phyloP scores from a whole-genome alignment of 1,284 basidiomycete species.

The Trichosporon sp. region DNA sequence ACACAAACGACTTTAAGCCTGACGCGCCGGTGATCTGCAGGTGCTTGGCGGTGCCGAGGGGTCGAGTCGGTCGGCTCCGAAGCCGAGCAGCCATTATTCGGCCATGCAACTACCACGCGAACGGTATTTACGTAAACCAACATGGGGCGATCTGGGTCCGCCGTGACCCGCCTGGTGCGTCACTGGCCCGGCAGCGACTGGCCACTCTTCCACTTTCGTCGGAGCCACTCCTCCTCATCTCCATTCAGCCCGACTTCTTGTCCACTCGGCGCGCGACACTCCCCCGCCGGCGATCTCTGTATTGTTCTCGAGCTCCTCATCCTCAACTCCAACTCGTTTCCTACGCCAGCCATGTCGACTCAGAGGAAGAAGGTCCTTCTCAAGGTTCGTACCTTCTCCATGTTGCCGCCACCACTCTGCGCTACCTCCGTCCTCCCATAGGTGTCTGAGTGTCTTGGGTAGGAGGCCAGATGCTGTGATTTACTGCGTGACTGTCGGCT shows the following conservation, averaged over 20 bases:
- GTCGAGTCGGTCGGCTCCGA: slow-evolving; percentile 3
- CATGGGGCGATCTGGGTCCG: not conserved
- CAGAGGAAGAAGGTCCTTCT: slow-evolving; percentile 72
- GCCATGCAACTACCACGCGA: not conserved
- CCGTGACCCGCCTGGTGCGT: not conserved
- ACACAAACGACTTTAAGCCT: not conserved
- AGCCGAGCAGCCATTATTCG: not conserved
- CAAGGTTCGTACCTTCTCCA: slow-evolving; percentile 62
- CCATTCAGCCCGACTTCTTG: not conserved
- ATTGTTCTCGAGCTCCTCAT: not conserved
- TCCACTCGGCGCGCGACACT: not conserved
- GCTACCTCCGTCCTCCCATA: not conserved
- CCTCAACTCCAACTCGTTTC: not conserved
- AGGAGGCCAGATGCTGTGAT: not conserved
- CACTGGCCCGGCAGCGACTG: not conserved
- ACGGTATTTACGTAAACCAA: not conserved
- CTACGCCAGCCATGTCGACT: slow-evolving; percentile 49
- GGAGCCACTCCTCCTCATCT: not conserved
- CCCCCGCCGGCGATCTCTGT: not conserved
- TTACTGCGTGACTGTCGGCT: not conserved
- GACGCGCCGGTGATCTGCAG: not conserved
- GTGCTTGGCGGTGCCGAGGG: not conserved
- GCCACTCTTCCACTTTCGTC: not conserved
- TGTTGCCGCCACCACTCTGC: not conserved
- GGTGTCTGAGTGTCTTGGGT: not conserved